Base-by-base conservation (phyloP, 1,139 yeast genomes). In the Keqinozyma sinolaborantium region DNA sequence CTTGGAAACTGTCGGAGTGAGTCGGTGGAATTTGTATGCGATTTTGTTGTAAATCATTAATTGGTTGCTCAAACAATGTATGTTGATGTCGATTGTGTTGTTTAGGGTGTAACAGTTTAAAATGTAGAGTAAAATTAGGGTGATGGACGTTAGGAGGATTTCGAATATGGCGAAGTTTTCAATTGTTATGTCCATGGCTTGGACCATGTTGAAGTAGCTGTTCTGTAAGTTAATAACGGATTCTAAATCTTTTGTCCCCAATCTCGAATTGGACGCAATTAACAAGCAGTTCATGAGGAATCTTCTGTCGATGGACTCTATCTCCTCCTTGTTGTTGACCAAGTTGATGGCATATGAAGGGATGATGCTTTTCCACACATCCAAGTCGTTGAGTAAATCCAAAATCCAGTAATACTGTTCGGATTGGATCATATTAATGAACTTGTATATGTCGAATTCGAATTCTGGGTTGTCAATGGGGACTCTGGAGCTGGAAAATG, bases 401-500 rank as follows among this genome's bases (percentile, higher is more conserved):
- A 67, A 48, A 7, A 66, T 34, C 70, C 70, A 64, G 40, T 56
- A 58, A 36, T 60, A 63, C 32, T 55, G 56, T 33, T 65, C 67
- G 11, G 43, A 39, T 25, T 59, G 64, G 14, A 66, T 44, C 6
- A 44, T n/a, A 16, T 36, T 32, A 2, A 44, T 36, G 14, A 42
- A 40, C 9, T 29, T 26, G 4, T 37, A 23, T 6, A 40, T 31
- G 23, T 44, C 42, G 21, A 44, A 44, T 24, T 44, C 47, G 24
- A 40, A 44, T 21, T 37, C 33, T 5, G 45, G 46, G 30, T 36
- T 44, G 21, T 42, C 47, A 25, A 37, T 40, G 1, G 37, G 34
- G 13, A 42, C 25, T 31, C 42, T 42, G 2, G 45, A 34, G 27
- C 37, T 43, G 5, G 44, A 38, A 24, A 43, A 33, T 28, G 38